Evolutionary conservation across 2,329 filamentous ascomycete genomes (phyloP), one percentile per base, ranked within the genome.

Genomic region (Coniella vitis): DNA sequence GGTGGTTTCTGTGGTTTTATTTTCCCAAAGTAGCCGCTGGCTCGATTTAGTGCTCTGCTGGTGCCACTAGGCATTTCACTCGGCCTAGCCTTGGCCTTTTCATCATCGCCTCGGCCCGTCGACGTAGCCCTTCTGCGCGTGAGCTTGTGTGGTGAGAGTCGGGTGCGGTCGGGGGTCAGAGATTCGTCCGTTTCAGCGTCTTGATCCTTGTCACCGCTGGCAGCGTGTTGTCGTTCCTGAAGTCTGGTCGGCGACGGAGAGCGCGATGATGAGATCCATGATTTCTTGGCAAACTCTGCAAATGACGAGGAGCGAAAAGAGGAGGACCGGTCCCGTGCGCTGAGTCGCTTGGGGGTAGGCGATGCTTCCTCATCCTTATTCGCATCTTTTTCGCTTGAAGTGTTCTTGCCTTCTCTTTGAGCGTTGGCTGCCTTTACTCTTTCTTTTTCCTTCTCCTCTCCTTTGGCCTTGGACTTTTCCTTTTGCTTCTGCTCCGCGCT

Each of bases 221-320:
- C 31, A 13, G 54, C 57, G 19, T 47, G 48, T 32, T 58, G 54
- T 4, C 54, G 58, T 38, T 59, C 52, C 50, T 41, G 40, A 58
- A 57, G 59, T 65, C 51, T 54, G 55, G 51, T 56, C 7, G 75
- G 72, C 3, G 74, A 74, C 0, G 75, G 69, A 1, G 74, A 74
- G 14, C 71, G 67, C 31, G 76, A 76, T 34, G 67, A 61, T 4
- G 69, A 62, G 17, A 73, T 72, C 76, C 75, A 80, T 36, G 74
- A 73, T 45, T 72, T 69, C 54, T 68, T 72, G 8, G 75, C 69
- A 57, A 78, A 72, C 53, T 67, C 72, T 42, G 71, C 68, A 55
- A 79, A 71, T 36, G 72, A 75, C 45, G 70, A 69, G 5, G 36
- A 25, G 12, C 32, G 38, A 14, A 47, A 47, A 2, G 45, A 47